A percentile compares a stretch with the other conserved stretches of the same genome.
phyloP scores from a whole-genome alignment of 2,329 filamentous ascomycete genomes.

The Hypomyces rosellus region DNA sequence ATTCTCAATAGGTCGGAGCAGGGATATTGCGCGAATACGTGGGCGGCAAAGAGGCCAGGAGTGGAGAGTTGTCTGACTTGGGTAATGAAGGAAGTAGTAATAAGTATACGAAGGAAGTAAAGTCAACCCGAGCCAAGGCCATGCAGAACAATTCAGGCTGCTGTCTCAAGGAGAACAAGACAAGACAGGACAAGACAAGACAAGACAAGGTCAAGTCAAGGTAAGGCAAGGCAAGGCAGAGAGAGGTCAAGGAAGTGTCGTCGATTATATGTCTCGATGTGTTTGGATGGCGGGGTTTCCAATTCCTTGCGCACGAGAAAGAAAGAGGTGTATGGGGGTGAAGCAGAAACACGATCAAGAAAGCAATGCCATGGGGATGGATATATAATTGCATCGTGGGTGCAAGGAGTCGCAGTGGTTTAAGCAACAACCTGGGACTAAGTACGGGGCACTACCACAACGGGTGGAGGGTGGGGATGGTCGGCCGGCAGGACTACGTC shows the following conservation, averaged over 20 bases:
- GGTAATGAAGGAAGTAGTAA: neutral
- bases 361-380: constrained; percentile 1
- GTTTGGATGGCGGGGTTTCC: neutral
- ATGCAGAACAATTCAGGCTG: too few relatives aligned
- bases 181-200: neutral
- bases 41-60: too few relatives aligned
- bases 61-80: neutral
- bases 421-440: neutral
- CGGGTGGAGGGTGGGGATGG: constrained; percentile 1
- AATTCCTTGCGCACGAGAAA: neutral
- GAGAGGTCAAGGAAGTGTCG: neutral
- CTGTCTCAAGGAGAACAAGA: neutral
- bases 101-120: neutral
- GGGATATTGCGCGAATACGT: neutral
- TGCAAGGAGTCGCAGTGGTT: neutral
- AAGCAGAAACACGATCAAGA: neutral
- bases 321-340: neutral
- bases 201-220: neutral
- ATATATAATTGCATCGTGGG: neutral
- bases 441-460: neutral
- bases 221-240: neutral
- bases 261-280: neutral
- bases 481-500: neutral
- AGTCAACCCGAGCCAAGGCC: too few relatives aligned
- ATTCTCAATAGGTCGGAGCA: neutral